Evolutionary conservation across 352 stramenopile species (phyloP).

Genomic region (Phytophthora ramorum): DNA sequence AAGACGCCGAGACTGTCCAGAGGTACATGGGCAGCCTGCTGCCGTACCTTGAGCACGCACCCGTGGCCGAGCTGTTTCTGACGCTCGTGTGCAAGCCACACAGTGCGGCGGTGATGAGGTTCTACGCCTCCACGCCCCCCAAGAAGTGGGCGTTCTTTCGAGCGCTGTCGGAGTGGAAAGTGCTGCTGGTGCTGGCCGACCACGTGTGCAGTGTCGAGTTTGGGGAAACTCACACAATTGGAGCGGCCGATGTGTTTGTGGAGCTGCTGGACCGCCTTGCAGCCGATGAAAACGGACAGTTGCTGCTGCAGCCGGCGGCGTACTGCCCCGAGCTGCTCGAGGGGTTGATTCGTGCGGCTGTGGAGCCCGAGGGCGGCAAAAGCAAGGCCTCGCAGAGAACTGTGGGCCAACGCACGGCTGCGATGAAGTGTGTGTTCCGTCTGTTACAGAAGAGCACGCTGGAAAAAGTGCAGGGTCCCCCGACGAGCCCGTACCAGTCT

Average conservation of each 20-base stretch:
- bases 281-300: conserved; percentile 88
- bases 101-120: conserved; percentile 70
- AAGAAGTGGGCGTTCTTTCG: conserved; percentile 92
- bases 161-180: conserved; percentile 86
- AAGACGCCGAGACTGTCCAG: conserved; percentile 61
- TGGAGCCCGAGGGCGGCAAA: conserved; percentile 44
- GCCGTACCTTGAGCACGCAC: conserved; percentile 76
- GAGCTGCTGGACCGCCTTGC: conserved; percentile 88
- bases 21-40: conserved; percentile 91
- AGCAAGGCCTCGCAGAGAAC: conserved; percentile 30
- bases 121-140: conserved; percentile 69
- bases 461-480: conserved; percentile 80
- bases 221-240: conserved; percentile 75
- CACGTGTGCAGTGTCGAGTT: conserved; percentile 78
- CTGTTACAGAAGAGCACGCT: conserved; percentile 78
- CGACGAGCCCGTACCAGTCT: conserved; percentile 86
- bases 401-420: conserved; percentile 76
- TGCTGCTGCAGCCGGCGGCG: conserved; percentile 86
- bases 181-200: conserved; percentile 84
- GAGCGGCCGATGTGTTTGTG: conserved; percentile 89
- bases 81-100: conserved; percentile 90
- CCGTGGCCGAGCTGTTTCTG: conserved; percentile 87
- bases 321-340: conserved; percentile 88
- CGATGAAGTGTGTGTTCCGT: conserved; percentile 85
- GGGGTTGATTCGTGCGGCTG: conserved; percentile 72